Conservation (phyloP, 352 stramenopile species). For the Phytophthora pinifolia region DNA sequence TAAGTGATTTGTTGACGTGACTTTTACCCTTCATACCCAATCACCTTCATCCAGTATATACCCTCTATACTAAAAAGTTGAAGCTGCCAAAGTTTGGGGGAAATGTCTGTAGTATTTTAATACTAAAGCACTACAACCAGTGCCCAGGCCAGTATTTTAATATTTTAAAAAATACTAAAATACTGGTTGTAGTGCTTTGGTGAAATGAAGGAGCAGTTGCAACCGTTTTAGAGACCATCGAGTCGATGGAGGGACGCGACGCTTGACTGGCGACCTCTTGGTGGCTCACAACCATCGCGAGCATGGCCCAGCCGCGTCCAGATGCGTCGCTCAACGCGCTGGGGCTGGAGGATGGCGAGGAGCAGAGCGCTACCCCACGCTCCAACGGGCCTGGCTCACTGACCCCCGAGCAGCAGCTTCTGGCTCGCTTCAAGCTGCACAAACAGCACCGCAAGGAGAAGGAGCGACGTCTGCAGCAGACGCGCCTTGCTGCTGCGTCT, state of each 20-base stretch:
- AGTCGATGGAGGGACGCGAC: conserved; percentile 15
- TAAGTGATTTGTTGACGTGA: no score
- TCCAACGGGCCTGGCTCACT: conserved; percentile 7
- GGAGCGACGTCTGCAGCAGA: conserved; percentile 61
- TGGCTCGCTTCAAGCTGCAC: conserved; percentile 77
- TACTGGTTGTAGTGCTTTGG: background rate
- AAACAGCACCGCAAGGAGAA: conserved; percentile 76
- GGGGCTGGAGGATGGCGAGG: background rate
- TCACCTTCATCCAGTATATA: no score
- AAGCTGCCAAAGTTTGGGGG: no score
- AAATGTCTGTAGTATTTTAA: no score
- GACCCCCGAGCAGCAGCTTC: conserved; percentile 55
- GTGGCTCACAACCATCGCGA: conserved; percentile 7
- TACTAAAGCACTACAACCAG: no score
- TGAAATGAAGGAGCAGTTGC: background rate
- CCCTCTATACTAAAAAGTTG: no score
- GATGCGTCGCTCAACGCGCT: conserved; percentile 4
- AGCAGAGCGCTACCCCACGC: conserved; percentile 4
- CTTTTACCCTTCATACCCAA: no score
- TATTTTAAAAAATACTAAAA: no score
- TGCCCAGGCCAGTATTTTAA: no score
- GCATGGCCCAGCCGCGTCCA: conserved; percentile 18
- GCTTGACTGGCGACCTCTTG: conserved; percentile 10
- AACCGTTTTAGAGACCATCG: conserved; percentile 7
- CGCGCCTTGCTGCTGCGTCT: conserved; percentile 34